Evolutionary conservation across 129 eudicot genomes (phyloP).

Genomic region (Arctium lappa): DNA sequence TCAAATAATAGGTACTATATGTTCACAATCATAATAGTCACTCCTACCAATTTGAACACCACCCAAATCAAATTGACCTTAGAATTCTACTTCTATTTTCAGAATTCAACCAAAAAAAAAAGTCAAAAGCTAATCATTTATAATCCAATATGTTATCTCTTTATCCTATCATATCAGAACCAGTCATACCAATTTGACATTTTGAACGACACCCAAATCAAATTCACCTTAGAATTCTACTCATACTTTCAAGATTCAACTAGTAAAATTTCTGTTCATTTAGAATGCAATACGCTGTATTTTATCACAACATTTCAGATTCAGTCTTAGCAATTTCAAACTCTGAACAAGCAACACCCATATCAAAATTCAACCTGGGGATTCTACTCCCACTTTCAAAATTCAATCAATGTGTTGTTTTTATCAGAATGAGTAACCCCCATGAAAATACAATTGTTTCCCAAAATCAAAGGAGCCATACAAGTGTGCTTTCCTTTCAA

Average conservation of each 20-base stretch:
- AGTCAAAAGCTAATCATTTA: neutral
- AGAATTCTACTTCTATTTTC: neutral
- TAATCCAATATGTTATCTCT: neutral
- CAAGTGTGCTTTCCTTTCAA: neutral
- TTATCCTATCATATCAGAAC: neutral
- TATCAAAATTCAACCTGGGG: neutral
- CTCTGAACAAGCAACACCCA: neutral
- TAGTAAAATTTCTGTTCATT: neutral
- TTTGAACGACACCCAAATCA: slow-evolving; percentile 6
- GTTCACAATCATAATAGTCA: neutral
- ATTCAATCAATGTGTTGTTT: neutral
- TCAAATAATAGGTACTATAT: neutral
- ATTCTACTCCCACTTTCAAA: slow-evolving; percentile 5
- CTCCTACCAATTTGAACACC: neutral
- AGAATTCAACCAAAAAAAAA: neutral
- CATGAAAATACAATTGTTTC: neutral
- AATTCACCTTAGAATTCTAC: neutral
- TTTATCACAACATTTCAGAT: neutral
- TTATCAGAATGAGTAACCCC: neutral
- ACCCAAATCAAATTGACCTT: slow-evolving; percentile 11
- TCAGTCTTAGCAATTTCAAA: neutral
- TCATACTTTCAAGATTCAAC: neutral
- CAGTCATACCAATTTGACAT: neutral
- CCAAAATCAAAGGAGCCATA: neutral
- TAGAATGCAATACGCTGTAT: neutral